Percentiles rank a stretch among this genome's conserved stretches.
phyloP scores from a whole-genome alignment of 225 moss, liverwort and hornwort species.

The Physcomitrellopsis africana region DNA sequence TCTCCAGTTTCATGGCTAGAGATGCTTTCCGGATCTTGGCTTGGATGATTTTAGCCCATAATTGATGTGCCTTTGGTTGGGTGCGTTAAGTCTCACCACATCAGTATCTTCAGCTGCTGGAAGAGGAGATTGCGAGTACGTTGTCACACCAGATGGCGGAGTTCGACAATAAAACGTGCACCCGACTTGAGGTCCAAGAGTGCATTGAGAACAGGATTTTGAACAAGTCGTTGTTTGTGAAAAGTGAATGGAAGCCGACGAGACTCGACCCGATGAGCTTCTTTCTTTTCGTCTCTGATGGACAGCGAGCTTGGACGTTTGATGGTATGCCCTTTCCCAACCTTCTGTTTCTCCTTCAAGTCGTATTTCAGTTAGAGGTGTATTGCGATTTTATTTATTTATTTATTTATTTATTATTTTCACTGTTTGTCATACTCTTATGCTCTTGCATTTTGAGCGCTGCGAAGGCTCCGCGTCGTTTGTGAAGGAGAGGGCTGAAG shows the following conservation, averaged over 20 bases:
- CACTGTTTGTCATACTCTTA: neutral
- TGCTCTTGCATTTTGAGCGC: neutral
- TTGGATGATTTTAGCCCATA: neutral
- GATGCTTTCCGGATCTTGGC: neutral
- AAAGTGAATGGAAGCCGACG: slow-evolving; percentile 34
- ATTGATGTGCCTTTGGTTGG: neutral
- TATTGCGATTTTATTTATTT: neutral
- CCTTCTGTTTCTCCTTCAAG: neutral
- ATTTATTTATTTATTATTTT: too few relatives aligned
- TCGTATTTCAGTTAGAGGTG: neutral
- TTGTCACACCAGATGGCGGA: slow-evolving; percentile 27
- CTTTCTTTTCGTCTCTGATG: slow-evolving; percentile 34
- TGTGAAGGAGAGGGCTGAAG: slow-evolving; percentile 41
- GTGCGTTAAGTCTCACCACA: neutral
- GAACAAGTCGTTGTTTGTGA: slow-evolving; percentile 42
- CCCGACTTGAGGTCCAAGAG: slow-evolving; percentile 35
- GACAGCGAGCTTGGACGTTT: slow-evolving; percentile 45
- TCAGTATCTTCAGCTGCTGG: neutral
- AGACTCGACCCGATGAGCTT: slow-evolving; percentile 33
- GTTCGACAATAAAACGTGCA: slow-evolving; percentile 36
- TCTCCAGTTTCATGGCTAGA: neutral
- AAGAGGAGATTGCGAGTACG: neutral
- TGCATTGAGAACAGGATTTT: neutral
- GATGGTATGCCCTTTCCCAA: slow-evolving; percentile 31
- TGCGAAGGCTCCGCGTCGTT: slow-evolving; percentile 40